Evolutionary conservation across 177 flowering plant genomes (phyloP).

Genomic region (Vitis hybrid): DNA sequence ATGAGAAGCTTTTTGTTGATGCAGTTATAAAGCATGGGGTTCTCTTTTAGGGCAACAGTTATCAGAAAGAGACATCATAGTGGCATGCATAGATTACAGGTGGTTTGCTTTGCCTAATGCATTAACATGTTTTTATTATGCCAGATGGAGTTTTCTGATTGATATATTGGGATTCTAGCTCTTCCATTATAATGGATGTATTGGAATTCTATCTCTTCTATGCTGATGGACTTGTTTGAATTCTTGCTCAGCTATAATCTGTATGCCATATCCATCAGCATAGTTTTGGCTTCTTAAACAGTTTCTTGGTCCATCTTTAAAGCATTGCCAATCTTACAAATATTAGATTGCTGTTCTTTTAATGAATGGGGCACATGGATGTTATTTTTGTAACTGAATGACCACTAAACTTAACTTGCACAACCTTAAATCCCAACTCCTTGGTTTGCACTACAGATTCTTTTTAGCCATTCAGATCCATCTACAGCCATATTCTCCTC

Average conservation of each 20-base stretch:
- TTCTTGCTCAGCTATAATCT: neutral
- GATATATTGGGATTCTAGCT: too few relatives aligned
- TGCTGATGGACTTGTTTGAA: neutral
- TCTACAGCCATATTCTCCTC: neutral
- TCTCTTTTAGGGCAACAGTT: constrained; percentile 79
- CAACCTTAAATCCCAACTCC: neutral
- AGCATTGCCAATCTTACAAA: too few relatives aligned
- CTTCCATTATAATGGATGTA: too few relatives aligned
- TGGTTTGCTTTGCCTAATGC: constrained; percentile 19
- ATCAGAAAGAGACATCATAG: constrained; percentile 84
- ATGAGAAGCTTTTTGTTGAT: constrained; percentile 12
- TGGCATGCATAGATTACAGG: constrained; percentile 99
- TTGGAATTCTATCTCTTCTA: too few relatives aligned
- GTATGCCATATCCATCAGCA: neutral
- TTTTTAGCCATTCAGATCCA: constrained; percentile 4
- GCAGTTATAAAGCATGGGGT: constrained; percentile 98
- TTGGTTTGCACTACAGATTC: neutral
- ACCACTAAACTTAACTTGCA: neutral
- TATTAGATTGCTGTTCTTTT: neutral
- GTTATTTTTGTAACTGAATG: neutral
- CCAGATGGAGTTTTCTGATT: too few relatives aligned
- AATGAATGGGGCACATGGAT: neutral
- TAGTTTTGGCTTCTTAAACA: neutral
- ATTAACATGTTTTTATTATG: neutral
- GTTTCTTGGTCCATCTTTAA: neutral